Percentiles rank a stretch among this genome's conserved stretches.
These are phyloP conservation scores for Mucor indicus DNA, from an alignment of 371 early-diverging fungal genomes.

Conservation along the genomic window DNA sequence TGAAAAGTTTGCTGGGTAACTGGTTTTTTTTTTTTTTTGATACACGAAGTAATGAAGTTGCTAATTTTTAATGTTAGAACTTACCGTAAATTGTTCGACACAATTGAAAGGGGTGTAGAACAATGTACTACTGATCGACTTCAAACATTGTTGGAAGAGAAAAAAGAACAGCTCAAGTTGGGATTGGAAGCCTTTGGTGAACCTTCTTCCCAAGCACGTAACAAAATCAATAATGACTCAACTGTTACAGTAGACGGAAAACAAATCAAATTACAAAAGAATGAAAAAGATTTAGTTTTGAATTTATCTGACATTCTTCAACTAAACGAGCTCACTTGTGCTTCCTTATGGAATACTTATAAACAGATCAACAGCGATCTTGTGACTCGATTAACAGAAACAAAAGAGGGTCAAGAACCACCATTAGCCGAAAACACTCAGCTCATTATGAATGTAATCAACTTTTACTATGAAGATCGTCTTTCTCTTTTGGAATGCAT, in stretches of 20 bases:
- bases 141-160: constrained; percentile 43
- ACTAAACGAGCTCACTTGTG: constrained; percentile 36
- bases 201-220: constrained; percentile 31
- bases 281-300: constrained; percentile 34
- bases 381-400: neutral
- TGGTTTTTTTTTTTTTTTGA: neutral
- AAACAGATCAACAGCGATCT: constrained; percentile 6
- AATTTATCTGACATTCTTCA: constrained; percentile 25
- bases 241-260: constrained; percentile 30
- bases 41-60: neutral
- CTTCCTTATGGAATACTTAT: constrained; percentile 32
- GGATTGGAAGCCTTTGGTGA: constrained; percentile 34
- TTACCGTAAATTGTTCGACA: constrained; percentile 41
- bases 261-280: constrained; percentile 27
- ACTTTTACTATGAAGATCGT: constrained; percentile 39
- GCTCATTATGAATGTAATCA: constrained; percentile 14
- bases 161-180: constrained; percentile 22
- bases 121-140: constrained; percentile 43
- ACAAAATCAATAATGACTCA: constrained; percentile 24
- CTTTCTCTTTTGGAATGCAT: constrained; percentile 35
- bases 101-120: constrained; percentile 41
- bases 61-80: constrained; percentile 19
- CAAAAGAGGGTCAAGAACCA: neutral
- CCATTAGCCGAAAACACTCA: constrained; percentile 18
- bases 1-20: constrained; percentile 34